A percentile compares a stretch with the other conserved stretches of the same genome.
Conservation (phyloP, 495 filamentous ascomycete genomes). For the Neurospora tetrasperma region DNA sequence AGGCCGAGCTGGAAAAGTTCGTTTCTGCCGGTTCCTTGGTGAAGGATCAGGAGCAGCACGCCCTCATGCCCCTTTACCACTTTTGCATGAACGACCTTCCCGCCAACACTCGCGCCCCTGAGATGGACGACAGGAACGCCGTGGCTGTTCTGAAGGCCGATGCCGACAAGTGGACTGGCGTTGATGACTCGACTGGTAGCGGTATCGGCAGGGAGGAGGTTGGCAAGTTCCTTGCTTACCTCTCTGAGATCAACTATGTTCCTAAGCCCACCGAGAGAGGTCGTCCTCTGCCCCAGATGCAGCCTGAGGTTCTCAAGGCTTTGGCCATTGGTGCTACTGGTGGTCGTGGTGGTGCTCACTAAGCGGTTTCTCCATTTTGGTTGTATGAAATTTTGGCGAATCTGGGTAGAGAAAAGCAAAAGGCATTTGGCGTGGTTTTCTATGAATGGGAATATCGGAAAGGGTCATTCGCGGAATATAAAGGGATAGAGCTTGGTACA, state of each 20-base stretch:
- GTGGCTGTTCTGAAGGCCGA: slow-evolving; percentile 51
- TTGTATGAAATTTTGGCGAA: background rate
- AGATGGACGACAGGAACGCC: slow-evolving; percentile 70
- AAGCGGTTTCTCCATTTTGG: slow-evolving; percentile 9
- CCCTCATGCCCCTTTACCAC: slow-evolving; percentile 79
- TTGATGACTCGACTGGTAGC: slow-evolving; percentile 51
- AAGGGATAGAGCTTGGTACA: background rate
- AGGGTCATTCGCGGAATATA: background rate
- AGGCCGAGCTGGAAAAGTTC: slow-evolving; percentile 48
- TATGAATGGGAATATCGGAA: background rate
- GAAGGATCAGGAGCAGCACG: slow-evolving; percentile 53
- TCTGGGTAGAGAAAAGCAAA: background rate
- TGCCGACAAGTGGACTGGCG: slow-evolving; percentile 46
- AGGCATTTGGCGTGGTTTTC: background rate
- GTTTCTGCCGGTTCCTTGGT: slow-evolving; percentile 42
- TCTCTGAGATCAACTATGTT: slow-evolving; percentile 64
- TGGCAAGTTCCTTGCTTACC: slow-evolving; percentile 62
- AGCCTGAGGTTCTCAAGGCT: slow-evolving; percentile 43
- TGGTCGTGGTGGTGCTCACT: slow-evolving; percentile 21
- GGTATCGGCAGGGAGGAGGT: slow-evolving; percentile 59
- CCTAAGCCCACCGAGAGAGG: slow-evolving; percentile 39
- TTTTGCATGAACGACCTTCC: slow-evolving; percentile 76
- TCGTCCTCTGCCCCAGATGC: slow-evolving; percentile 40
- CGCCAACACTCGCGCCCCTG: slow-evolving; percentile 64
- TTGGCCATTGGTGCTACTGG: slow-evolving; percentile 16